phyloP scores from a whole-genome alignment of 768 basidiomycete genomes.

The Suillus discolor region DNA sequence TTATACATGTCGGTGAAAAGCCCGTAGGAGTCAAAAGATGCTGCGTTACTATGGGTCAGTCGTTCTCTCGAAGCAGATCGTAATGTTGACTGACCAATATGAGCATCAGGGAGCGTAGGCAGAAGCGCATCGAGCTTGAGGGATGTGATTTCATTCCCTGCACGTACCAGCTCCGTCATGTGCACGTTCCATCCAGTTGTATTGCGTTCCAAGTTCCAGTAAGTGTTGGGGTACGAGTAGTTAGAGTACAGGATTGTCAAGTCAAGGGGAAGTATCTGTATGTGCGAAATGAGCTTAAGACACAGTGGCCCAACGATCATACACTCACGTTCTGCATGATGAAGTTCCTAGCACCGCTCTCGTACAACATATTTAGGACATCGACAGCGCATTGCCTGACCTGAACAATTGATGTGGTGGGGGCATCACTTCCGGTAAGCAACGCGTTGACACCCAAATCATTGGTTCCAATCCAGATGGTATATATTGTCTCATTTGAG shows the following conservation, averaged over 20 bases:
- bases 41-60: conserved; percentile 30
- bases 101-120: conserved; percentile 51
- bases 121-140: conserved; percentile 53
- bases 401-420: conserved; percentile 56
- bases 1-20: conserved; percentile 62
- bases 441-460: conserved; percentile 60
- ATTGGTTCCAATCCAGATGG: conserved; percentile 70
- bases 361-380: conserved; percentile 59
- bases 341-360: conserved; percentile 64
- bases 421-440: conserved; percentile 48
- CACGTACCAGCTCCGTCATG: conserved; percentile 53
- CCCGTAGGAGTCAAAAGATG: conserved; percentile 61
- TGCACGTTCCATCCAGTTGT: conserved; percentile 58
- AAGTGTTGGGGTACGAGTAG: conserved; percentile 50
- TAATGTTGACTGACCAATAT: conserved; percentile 49
- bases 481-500: conserved; percentile 56
- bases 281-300: not conserved
- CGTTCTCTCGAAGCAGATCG: not conserved
- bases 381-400: conserved; percentile 60
- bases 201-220: conserved; percentile 53
- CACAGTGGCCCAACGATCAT: not conserved
- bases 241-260: conserved; percentile 48
- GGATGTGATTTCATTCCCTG: conserved; percentile 54
- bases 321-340: conserved; percentile 65
- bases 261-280: conserved; percentile 60